These are phyloP conservation scores for Nakazawaea siamensis DNA, from an alignment of 805 yeast genomes.

Conservation along the genomic window DNA sequence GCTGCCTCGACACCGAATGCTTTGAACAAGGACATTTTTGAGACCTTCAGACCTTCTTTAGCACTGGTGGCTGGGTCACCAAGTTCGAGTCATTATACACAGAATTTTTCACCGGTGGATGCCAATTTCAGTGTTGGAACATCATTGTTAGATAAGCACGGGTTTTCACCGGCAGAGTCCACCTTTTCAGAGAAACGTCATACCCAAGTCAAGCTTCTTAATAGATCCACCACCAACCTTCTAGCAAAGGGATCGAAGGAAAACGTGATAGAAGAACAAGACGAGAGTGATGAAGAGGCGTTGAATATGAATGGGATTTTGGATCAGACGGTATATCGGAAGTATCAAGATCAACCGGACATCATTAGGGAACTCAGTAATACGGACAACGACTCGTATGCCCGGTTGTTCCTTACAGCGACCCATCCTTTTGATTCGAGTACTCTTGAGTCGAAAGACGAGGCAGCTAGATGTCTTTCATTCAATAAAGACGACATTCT, in stretches of 20 bases:
- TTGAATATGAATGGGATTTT: neutral
- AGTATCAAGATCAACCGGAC: conserved; percentile 1
- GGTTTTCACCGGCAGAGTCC: conserved; percentile 6
- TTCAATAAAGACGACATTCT: conserved; percentile 65
- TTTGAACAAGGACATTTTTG: conserved; percentile 10
- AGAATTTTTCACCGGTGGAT: conserved; percentile 3
- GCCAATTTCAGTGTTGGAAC: conserved; percentile 4
- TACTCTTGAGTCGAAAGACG: conserved; percentile 54
- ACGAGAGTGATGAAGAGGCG: neutral
- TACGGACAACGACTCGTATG: conserved; percentile 32
- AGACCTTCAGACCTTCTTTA: conserved; percentile 5
- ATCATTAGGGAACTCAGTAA: conserved; percentile 4
- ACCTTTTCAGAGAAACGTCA: conserved; percentile 9
- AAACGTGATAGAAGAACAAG: neutral
- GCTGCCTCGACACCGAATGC: conserved; percentile 10
- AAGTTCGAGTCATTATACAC: conserved; percentile 4
- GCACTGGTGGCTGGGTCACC: conserved; percentile 1
- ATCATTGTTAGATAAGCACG: conserved; percentile 1
- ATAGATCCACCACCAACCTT: conserved; percentile 6
- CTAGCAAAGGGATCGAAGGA: neutral
- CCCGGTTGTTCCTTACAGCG: conserved; percentile 48
- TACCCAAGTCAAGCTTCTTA: conserved; percentile 7
- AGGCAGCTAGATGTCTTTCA: conserved; percentile 65
- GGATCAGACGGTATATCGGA: neutral
- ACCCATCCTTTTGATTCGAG: conserved; percentile 52